Percentiles rank a stretch among this genome's conserved stretches.
Conservation (phyloP, 2,329 filamentous ascomycete genomes). For the Clarireedia paspali region DNA sequence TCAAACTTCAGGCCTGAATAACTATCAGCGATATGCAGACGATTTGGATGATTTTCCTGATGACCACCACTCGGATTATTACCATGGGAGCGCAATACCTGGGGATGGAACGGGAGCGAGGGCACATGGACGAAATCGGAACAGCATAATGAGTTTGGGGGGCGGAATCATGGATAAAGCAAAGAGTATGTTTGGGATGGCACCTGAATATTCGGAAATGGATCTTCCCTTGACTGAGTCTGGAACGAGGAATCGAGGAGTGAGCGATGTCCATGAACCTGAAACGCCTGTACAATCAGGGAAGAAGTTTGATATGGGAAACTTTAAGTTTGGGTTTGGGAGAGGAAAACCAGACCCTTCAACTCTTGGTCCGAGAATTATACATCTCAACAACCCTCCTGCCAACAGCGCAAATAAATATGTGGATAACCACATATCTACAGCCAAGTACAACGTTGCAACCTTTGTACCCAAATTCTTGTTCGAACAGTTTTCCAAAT, state of each 20-base stretch:
- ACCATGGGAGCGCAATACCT: constrained; percentile 56
- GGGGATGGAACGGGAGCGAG: constrained; percentile 45
- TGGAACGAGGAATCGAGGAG: constrained; percentile 39
- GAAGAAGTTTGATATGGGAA: constrained; percentile 60
- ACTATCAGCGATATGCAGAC: constrained; percentile 86
- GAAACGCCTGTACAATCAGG: constrained; percentile 35
- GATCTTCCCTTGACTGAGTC: constrained; percentile 88
- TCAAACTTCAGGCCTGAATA: constrained; percentile 75
- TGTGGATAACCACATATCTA: constrained; percentile 93
- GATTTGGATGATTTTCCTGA: constrained; percentile 77
- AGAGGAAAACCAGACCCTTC: constrained; percentile 80
- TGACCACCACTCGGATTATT: constrained; percentile 76
- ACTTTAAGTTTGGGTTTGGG: constrained; percentile 90
- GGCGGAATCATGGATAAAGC: constrained; percentile 80
- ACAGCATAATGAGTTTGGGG: constrained; percentile 80
- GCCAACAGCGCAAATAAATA: constrained; percentile 87
- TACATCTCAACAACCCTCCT: constrained; percentile 92
- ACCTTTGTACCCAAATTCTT: constrained; percentile 96
- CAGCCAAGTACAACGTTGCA: constrained; percentile 89
- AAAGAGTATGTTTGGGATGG: constrained; percentile 88
- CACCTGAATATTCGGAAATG: constrained; percentile 89
- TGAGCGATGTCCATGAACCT: constrained; percentile 35
- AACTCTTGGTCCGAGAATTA: constrained; percentile 83
- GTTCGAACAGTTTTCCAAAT: constrained; percentile 97
- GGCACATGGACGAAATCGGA: constrained; percentile 64